Conservation (phyloP, 2,329 filamentous ascomycete genomes). For the Diaporthe caulivora region DNA sequence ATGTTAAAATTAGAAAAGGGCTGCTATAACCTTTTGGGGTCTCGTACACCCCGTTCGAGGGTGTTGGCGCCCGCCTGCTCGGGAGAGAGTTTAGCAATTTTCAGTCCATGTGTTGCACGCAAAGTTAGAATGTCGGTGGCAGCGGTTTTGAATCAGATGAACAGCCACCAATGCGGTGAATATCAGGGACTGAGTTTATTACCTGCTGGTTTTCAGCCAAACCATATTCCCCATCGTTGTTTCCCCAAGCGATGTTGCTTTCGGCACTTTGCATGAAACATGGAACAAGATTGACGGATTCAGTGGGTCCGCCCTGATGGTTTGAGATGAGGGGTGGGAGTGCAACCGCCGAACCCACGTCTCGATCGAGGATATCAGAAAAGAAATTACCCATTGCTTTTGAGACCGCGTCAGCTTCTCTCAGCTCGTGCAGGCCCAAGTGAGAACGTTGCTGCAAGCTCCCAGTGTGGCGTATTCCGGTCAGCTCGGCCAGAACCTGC, state of each 20-base stretch:
- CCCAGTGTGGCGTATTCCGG: not conserved
- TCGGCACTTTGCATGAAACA: conserved; percentile 24
- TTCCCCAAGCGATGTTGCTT: conserved; percentile 17
- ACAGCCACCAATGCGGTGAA: conserved; percentile 7
- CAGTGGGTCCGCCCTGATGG: conserved; percentile 20
- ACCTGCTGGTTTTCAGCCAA: not conserved
- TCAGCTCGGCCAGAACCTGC: conserved; percentile 6
- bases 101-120: not conserved
- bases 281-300: conserved; percentile 27
- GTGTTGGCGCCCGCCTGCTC: not conserved
- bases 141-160: conserved; percentile 11
- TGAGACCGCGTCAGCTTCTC: not conserved
- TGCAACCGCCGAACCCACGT: not conserved
- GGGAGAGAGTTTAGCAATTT: not conserved
- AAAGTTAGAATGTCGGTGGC: not conserved
- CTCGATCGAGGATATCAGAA: not conserved
- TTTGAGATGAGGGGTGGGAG: not conserved
- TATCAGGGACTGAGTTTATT: not conserved
- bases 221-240: conserved; percentile 3
- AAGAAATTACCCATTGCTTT: not conserved
- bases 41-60: not conserved
- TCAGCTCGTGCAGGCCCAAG: not conserved
- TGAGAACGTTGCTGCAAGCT: not conserved
- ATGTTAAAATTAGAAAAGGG: not conserved
- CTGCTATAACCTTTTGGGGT: not conserved